Evolutionary conservation across 106 monocot genomes (phyloP), one percentile per base, ranked within the genome.

Genomic region (Dioscorea dumetorum): DNA sequence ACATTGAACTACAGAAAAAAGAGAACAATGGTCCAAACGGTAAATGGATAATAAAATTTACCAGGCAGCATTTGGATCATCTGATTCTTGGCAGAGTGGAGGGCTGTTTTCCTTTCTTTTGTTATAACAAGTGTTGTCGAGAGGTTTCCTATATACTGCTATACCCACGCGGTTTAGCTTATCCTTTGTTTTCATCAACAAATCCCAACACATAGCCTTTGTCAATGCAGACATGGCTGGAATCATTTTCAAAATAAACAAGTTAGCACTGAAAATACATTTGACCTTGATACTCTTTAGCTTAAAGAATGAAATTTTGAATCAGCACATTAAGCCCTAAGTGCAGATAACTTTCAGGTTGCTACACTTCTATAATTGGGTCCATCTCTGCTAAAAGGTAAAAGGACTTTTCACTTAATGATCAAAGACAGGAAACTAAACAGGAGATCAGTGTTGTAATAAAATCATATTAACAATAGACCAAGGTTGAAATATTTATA

Each of bases 61-160:
- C 94, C 94, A 94, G 61, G 83, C 94, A 57, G 94, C 94, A 81
- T 90, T 83, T 56, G 84, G 78, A 74, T 94, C 90, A 76, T 94
- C 94, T 62, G 80, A 82, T 58, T 80, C 73, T 74, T 78, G 68
- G 69, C 94, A 94, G 57, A 94, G 59, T 9, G 90, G 79, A 62
- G 94, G 94, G n/a, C 60, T 69, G 58, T 68, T 82, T 68, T 76
- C 56, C 18, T 50, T 33, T 67, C 94, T 87, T 72, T 80, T 74
- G 12, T 87, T 78, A 52, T 94, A 94, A 69, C 94, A 94, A 14
- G 54, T 49, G 58, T 94, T 94, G 22, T 83, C 59, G 15, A 63
- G 71, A 53, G 94, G 94, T 51, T 94, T 94, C 68, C 77, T 83
- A 68, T 71, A 94, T 19, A 87, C 85, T 17, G 90, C 94, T 24